Base-by-base conservation (phyloP, 2,329 filamentous ascomycete genomes). In the Tolypocladium tundrense region DNA sequence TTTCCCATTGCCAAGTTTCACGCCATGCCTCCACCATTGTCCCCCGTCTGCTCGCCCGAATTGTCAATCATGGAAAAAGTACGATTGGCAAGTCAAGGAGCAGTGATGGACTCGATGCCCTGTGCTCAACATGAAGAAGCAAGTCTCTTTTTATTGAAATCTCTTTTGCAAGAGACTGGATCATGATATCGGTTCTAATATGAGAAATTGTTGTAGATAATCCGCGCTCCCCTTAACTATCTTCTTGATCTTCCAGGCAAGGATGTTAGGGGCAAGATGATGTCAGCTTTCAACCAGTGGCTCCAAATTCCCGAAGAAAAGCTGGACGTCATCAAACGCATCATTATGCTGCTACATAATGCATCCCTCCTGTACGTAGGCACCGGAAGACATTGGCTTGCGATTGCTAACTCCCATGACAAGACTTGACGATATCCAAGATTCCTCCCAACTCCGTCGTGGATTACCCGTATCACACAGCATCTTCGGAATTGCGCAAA, bases 241-340 rank as follows among this genome's bases (percentile, higher is more conserved):
- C 45, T 50, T 33, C 45, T 50, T 31, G 45, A 21, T 33, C 45
- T 50, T 8, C 45, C 45, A 10, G 45, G 45, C 45, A 50, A 50
- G 27, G 45, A 50, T 33, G 16, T 50, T 3, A 31, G 45, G 16
- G 27, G 45, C 45, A 50, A 33, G 27, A 50, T 50, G 45, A 50
- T 50, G 16, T 33, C 45, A 8, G 86, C 88, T 21, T 91, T 92
- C 75, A 90, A 92, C 67, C 78, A 79, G 43, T 91, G 86, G 85
- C 75, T 91, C 9, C 77, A 86, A 58, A 88, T 92, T 24, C 88
- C 88, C 0, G 70, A 77, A 11, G 80, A 84, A 60, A 83, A 81
- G 61, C 77, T 92, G 53, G 80, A 80, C 50, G 77, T 89, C 54
- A 91, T 93, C 65, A 90, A 85, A 35, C 83, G 82, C 59, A 87